Base-by-base conservation (phyloP, 495 filamentous ascomycete species). In the Chaetomium fimeti region DNA sequence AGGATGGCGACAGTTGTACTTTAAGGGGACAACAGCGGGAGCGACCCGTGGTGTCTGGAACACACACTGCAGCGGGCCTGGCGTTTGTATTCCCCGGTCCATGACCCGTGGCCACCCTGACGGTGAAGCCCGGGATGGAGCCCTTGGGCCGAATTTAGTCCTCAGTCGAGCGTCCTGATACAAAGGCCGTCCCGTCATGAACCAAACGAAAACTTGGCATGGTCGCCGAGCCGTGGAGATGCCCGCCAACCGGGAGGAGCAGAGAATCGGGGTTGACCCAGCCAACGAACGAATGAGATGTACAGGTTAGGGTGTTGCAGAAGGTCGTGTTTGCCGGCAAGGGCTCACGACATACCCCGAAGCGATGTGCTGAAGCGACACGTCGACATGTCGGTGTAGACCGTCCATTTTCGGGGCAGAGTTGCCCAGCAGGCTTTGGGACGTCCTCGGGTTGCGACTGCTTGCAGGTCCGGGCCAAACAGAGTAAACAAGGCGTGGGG, bases 341-440 rank as follows among this genome's bases (percentile, higher is more conserved):
- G 63, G 67, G 59, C 66, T 64, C 71, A 69, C 66, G 52, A 57
- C 64, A 71, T 69, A 57, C 20, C 42, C 57, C 52, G 54, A 36
- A 62, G 63, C 66, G 68, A 67, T 66, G 63, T 66, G 60, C 67
- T 52, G 57, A 48, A 43, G 61, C 65, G 72, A 75, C 71, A 73
- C 72, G 69, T 72, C 69, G 72, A 73, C 67, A 65, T 72, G 72
- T 75, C 71, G 69, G 71, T 73, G 71, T 67, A 56, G 53, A 60
- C 15, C 36, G n/a, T 38, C 57, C 57, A 24, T 64, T 29, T 58
- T 54, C 28, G 32, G 58, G 29, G n/a, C 29, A 24, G 36, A 58
- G 52, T 22, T 15, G 18, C 36, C 57, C 51, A 57, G 18, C 22
- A 11, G 24, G 4, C 27, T 57, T 64, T 60, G 36, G 56, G 63